These are phyloP conservation scores for Eutrema heterophyllum DNA, from an alignment of 345 rosid species.

Conservation along the genomic window DNA sequence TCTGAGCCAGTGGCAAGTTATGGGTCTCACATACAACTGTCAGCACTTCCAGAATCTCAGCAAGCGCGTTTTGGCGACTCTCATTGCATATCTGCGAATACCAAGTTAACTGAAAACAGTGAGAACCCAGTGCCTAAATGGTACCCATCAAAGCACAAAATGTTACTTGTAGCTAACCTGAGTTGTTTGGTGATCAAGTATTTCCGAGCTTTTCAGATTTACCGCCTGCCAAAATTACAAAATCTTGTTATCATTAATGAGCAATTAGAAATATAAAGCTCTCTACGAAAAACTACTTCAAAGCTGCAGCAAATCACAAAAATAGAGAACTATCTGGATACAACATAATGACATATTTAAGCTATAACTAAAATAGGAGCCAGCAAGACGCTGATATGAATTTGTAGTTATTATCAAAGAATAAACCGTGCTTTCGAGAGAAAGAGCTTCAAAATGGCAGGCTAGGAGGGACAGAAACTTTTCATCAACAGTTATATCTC, in stretches of 20 bases:
- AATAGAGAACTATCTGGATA: not conserved
- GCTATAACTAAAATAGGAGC: constrained; percentile 1
- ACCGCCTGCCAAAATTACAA: constrained; percentile 70
- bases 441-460: not conserved
- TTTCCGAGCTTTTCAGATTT: constrained; percentile 80
- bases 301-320: constrained; percentile 1
- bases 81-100: constrained; percentile 76
- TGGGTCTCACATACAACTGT: constrained; percentile 82
- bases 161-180: constrained; percentile 53
- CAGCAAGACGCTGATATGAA: not conserved
- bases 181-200: constrained; percentile 61
- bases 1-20: constrained; percentile 91
- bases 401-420: not conserved
- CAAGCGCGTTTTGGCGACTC: constrained; percentile 84
- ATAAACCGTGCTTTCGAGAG: not conserved
- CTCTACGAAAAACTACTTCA: not conserved
- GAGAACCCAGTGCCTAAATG: constrained; percentile 23
- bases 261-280: not conserved
- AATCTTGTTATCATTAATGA: constrained; percentile 25
- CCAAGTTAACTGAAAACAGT: constrained; percentile 20
- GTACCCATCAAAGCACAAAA: constrained; percentile 3
- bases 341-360: not conserved
- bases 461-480: not conserved
- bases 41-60: constrained; percentile 85
- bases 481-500: not conserved